Percentiles rank a stretch among this genome's conserved stretches.
Evolutionary conservation across 179 eudicot genomes (phyloP).

Genomic region (Sideroxylon spinosum): DNA sequence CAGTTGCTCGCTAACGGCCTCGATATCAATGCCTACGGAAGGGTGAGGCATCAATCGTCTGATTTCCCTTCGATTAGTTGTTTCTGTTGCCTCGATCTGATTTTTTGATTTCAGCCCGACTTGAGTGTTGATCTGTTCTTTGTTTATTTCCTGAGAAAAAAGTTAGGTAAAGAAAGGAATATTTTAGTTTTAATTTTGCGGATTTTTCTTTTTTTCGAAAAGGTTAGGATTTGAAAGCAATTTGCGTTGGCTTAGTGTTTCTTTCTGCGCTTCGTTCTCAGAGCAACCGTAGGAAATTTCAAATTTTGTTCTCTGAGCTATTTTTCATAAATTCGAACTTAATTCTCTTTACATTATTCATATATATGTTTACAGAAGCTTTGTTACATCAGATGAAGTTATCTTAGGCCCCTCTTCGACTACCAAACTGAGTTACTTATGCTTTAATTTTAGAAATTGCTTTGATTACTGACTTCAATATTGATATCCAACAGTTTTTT

Average conservation of each 20-base stretch:
- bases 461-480: too few relatives aligned
- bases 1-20: conserved; percentile 65
- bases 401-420: neutral
- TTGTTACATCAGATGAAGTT: neutral
- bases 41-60: conserved; percentile 33
- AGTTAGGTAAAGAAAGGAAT: neutral
- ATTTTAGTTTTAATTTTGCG: neutral
- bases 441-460: too few relatives aligned
- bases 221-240: neutral
- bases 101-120: neutral
- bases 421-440: neutral
- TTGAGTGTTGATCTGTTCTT: neutral
- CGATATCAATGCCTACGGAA: conserved; percentile 61
- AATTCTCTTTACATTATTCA: neutral
- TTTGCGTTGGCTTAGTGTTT: neutral
- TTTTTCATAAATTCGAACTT: too few relatives aligned
- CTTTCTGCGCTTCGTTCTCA: neutral
- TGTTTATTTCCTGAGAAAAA: neutral
- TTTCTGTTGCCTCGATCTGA: neutral
- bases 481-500: too few relatives aligned
- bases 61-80: neutral
- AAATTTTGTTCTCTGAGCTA: neutral
- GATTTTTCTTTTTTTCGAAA: neutral
- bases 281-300: neutral
- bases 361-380: neutral